phyloP scores from a whole-genome alignment of 2,329 filamentous ascomycete genomes.

The Venturia carpophila region DNA sequence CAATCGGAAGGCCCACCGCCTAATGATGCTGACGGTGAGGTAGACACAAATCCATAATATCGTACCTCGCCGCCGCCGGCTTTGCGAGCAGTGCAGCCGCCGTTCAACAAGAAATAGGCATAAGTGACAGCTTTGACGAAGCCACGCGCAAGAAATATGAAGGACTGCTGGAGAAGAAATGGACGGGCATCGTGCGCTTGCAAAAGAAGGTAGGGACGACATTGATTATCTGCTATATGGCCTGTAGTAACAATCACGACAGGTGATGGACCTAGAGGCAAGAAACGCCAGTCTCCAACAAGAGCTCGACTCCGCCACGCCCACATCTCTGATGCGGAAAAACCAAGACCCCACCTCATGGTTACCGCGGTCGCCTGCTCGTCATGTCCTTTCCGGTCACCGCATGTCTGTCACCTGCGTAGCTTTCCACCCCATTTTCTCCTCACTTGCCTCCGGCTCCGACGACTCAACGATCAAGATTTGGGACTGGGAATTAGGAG shows the following conservation, averaged over 20 bases:
- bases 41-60: constrained; percentile 90
- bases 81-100: constrained; percentile 61
- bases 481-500: constrained; percentile 93
- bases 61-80: constrained; percentile 71
- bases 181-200: constrained; percentile 88
- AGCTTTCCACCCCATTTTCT: constrained; percentile 88
- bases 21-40: constrained; percentile 1
- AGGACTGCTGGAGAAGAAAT: constrained; percentile 91
- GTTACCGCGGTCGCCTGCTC: constrained; percentile 75
- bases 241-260: constrained; percentile 19
- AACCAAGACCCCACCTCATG: constrained; percentile 80
- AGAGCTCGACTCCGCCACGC: constrained; percentile 79
- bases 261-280: constrained; percentile 92
- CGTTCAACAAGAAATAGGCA: constrained; percentile 67
- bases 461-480: constrained; percentile 94
- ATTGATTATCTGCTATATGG: not conserved
- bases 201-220: constrained; percentile 72
- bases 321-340: constrained; percentile 64
- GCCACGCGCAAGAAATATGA: constrained; percentile 90
- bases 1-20: not conserved
- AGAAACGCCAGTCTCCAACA: constrained; percentile 64
- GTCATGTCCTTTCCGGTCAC: constrained; percentile 78
- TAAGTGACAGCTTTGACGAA: constrained; percentile 68
- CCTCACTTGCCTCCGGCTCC: constrained; percentile 79
- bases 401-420: constrained; percentile 75